Percentiles rank a stretch among this genome's conserved stretches.
These are phyloP conservation scores for Salix purpurea DNA, from an alignment of 345 rosid genomes.

Conservation along the genomic window DNA sequence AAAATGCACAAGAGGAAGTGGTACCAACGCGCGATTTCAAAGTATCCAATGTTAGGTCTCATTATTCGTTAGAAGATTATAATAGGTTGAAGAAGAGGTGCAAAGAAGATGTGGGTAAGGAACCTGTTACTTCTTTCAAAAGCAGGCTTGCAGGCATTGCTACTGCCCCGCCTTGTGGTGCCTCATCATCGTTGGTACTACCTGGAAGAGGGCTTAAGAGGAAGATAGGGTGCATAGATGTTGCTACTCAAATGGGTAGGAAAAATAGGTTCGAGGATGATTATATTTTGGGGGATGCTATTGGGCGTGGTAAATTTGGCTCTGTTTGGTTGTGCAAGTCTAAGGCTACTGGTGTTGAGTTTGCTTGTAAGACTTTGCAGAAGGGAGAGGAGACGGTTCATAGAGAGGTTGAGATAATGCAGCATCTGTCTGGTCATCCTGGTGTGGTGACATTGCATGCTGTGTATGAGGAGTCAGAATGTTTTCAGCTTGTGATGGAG, in stretches of 20 bases:
- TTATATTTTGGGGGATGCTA: conserved; percentile 48
- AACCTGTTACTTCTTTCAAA: conserved; percentile 57
- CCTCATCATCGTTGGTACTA: conserved; percentile 58
- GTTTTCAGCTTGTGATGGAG: conserved; percentile 93
- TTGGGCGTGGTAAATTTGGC: conserved; percentile 84
- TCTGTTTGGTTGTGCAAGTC: conserved; percentile 75
- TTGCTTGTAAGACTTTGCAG: conserved; percentile 79
- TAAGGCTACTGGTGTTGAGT: conserved; percentile 47
- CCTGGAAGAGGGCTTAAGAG: conserved; percentile 90
- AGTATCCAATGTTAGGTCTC: conserved; percentile 55
- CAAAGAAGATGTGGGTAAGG: conserved; percentile 54
- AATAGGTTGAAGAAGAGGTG: conserved; percentile 70
- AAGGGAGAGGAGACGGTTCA: conserved; percentile 93
- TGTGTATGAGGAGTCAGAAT: conserved; percentile 74
- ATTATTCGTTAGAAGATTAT: conserved; percentile 73
- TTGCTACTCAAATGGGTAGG: conserved; percentile 68
- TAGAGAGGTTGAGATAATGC: conserved; percentile 96
- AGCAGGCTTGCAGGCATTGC: conserved; percentile 79
- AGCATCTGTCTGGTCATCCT: conserved; percentile 86
- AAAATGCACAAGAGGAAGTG: conserved; percentile 30
- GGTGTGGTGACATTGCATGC: conserved; percentile 85
- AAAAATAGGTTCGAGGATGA: conserved; percentile 81
- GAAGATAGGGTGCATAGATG: conserved; percentile 94
- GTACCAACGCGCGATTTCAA: conserved; percentile 30
- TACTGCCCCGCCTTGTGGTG: conserved; percentile 92